phyloP scores from a whole-genome alignment of 2,329 filamentous ascomycete genomes.

The Pseudogymnoascus sp. region DNA sequence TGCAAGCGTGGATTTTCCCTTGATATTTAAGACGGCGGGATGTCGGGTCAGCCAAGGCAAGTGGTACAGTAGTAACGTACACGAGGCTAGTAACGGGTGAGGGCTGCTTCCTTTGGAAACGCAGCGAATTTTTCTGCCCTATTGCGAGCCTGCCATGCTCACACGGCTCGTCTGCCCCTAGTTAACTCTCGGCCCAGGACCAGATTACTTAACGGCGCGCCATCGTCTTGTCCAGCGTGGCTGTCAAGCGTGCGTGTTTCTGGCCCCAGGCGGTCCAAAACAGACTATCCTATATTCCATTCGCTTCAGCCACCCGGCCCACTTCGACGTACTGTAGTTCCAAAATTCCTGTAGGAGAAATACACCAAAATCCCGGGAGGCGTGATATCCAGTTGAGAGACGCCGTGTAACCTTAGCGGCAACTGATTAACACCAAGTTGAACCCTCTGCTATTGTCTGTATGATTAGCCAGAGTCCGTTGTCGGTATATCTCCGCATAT shows the following conservation, averaged over 20 bases:
- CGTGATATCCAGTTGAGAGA: background rate
- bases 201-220: slow-evolving; percentile 3
- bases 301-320: background rate
- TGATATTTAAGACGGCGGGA: slow-evolving; percentile 2
- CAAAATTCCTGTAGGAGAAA: slow-evolving; percentile 2
- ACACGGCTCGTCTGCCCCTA: background rate
- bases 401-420: slow-evolving; percentile 1
- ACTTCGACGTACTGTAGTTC: slow-evolving; percentile 3
- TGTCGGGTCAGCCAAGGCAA: background rate
- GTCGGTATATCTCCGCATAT: slow-evolving; percentile 5
- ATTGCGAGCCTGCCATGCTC: background rate
- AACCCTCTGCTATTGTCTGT: background rate
- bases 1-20: slow-evolving; percentile 4
- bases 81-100: slow-evolving; percentile 4
- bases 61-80: background rate
- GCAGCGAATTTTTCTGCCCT: background rate
- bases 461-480: slow-evolving; percentile 5
- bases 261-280: background rate
- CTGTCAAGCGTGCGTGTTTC: background rate
- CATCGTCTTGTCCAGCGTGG: background rate
- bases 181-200: background rate
- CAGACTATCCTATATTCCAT: slow-evolving; percentile 4
- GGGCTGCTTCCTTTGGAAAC: slow-evolving; percentile 4
- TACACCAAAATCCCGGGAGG: background rate
- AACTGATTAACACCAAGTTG: slow-evolving; percentile 1